Percentiles rank a stretch among this genome's conserved stretches.
phyloP scores from a whole-genome alignment of 495 filamentous ascomycete genomes.

The Penicilliopsis zonata region DNA sequence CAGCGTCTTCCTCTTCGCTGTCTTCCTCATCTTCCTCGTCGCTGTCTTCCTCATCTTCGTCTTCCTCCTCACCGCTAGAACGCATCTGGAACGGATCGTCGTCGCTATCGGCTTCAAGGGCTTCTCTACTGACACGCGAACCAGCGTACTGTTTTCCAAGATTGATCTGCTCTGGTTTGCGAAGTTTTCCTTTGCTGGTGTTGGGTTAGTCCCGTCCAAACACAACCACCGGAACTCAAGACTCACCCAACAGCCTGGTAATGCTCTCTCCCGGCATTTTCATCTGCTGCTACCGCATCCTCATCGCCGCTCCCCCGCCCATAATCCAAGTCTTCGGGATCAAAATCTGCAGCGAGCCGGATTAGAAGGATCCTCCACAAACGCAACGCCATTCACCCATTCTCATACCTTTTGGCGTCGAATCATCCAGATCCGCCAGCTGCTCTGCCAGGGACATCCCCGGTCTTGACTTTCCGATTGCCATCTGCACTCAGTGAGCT shows the following conservation, averaged over 20 bases:
- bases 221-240: not conserved
- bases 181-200: slow-evolving; percentile 71
- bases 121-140: slow-evolving; percentile 61
- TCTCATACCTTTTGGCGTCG: slow-evolving; percentile 40
- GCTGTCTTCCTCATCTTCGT: slow-evolving; percentile 18
- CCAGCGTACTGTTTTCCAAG: slow-evolving; percentile 75
- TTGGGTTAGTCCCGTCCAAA: not conserved
- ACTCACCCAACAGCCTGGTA: slow-evolving; percentile 70
- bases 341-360: slow-evolving; percentile 53
- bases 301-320: slow-evolving; percentile 41
- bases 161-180: slow-evolving; percentile 50
- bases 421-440: slow-evolving; percentile 51
- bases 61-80: slow-evolving; percentile 24
- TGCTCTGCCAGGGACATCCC: slow-evolving; percentile 46
- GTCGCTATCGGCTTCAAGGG: slow-evolving; percentile 39
- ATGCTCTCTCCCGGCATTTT: slow-evolving; percentile 59
- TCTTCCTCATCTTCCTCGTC: slow-evolving; percentile 48
- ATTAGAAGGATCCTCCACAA: not conserved
- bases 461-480: slow-evolving; percentile 11
- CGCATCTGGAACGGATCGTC: slow-evolving; percentile 32
- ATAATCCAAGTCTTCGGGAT: slow-evolving; percentile 66
- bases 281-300: slow-evolving; percentile 30
- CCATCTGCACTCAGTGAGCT: too few relatives aligned
- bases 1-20: slow-evolving; percentile 13
- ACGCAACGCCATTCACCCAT: not conserved